Evolutionary conservation across 2,329 filamentous ascomycete species (phyloP).

Genomic region (Didymella arachidicola): DNA sequence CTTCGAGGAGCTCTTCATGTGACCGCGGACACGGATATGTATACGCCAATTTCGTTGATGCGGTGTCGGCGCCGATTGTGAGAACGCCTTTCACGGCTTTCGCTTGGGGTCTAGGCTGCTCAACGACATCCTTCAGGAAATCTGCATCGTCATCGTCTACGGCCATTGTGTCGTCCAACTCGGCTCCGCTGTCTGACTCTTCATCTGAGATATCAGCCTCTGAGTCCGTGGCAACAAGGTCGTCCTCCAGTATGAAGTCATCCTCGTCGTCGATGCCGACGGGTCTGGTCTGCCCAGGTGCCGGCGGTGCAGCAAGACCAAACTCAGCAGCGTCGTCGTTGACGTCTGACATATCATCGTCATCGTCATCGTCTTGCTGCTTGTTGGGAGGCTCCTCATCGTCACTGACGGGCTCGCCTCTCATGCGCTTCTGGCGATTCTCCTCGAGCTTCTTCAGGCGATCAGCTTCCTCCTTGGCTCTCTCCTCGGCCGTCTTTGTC

Average conservation of each 20-base stretch:
- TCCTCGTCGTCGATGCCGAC: conserved; percentile 82
- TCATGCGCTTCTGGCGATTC: conserved; percentile 84
- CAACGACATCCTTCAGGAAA: conserved; percentile 56
- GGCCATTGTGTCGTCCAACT: conserved; percentile 48
- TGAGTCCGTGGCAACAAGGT: conserved; percentile 83
- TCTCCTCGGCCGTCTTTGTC: conserved; percentile 70
- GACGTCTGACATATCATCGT: conserved; percentile 43
- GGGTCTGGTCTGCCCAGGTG: conserved; percentile 53
- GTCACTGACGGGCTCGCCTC: conserved; percentile 77
- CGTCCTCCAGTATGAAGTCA: conserved; percentile 89
- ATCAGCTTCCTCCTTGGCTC: conserved; percentile 74
- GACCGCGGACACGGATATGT: conserved; percentile 86
- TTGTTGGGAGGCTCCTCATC: conserved; percentile 66
- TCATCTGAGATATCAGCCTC: conserved; percentile 51
- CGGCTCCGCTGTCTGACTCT: conserved; percentile 42
- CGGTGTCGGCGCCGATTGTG: conserved; percentile 50
- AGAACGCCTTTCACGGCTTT: conserved; percentile 54
- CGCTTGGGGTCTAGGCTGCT: conserved; percentile 35
- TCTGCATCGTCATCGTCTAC: conserved; percentile 59
- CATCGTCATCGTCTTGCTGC: conserved; percentile 38
- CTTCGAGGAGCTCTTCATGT: conserved; percentile 74
- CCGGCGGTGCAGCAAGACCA: conserved; percentile 64
- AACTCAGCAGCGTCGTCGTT: conserved; percentile 67
- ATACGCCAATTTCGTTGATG: conserved; percentile 69
- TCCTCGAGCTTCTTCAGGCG: conserved; percentile 82